These are phyloP conservation scores for Trichoderma endophyticum DNA, from an alignment of 2,329 filamentous ascomycete species.

Conservation along the genomic window DNA sequence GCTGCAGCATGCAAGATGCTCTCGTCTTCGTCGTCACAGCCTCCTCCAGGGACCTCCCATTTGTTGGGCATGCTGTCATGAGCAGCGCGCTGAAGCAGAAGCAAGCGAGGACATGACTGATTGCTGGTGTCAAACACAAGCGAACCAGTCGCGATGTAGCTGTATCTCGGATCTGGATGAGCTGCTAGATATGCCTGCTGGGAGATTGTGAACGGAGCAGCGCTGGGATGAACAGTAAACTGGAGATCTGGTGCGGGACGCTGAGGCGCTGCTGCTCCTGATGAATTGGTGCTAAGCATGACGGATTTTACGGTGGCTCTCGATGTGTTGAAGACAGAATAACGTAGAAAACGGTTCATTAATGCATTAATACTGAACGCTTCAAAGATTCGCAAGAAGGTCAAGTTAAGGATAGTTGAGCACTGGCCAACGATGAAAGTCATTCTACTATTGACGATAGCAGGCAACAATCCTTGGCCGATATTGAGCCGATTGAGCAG, in stretches of 20 bases:
- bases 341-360: neutral
- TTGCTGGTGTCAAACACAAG: neutral
- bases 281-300: neutral
- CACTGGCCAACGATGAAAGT: neutral
- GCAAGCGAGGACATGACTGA: neutral
- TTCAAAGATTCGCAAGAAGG: neutral
- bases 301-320: neutral
- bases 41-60: neutral
- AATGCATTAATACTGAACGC: fast-evolving
- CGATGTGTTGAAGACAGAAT: neutral
- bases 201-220: neutral
- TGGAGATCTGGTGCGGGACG: neutral
- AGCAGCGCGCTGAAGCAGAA: neutral
- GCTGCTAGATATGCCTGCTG: neutral
- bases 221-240: neutral
- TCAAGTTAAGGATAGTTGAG: fast-evolving
- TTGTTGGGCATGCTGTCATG: neutral
- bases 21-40: neutral
- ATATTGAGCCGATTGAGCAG: neutral
- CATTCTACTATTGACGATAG: neutral
- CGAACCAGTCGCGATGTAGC: neutral
- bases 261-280: neutral
- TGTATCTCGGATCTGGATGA: neutral
- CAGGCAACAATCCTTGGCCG: neutral
- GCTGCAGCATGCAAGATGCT: neutral